These are phyloP conservation scores for Rubroboletus satanas DNA, from an alignment of 768 basidiomycete genomes.

Conservation along the genomic window DNA sequence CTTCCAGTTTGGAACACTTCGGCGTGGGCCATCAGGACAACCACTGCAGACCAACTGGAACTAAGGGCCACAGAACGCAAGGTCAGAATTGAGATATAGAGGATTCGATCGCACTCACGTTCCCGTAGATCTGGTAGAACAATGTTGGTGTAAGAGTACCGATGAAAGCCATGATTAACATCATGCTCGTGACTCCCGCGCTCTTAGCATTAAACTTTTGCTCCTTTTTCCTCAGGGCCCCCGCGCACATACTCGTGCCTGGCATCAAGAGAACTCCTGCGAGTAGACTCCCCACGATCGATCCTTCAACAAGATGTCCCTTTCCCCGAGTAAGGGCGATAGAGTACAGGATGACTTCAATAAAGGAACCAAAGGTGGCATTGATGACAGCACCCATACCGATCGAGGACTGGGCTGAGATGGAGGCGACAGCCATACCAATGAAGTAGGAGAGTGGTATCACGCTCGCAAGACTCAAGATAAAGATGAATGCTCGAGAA, in stretches of 20 bases:
- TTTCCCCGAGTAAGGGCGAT: slow-evolving; percentile 90
- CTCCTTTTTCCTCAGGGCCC: slow-evolving; percentile 86
- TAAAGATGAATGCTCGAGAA: slow-evolving; percentile 75
- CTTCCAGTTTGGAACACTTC: slow-evolving; percentile 52
- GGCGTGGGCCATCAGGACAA: slow-evolving; percentile 49
- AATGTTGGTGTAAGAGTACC: slow-evolving; percentile 92
- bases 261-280: slow-evolving; percentile 98
- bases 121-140: slow-evolving; percentile 98
- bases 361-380: slow-evolving; percentile 97
- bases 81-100: neutral
- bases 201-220: slow-evolving; percentile 99
- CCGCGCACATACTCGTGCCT: slow-evolving; percentile 91
- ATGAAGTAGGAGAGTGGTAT: slow-evolving; percentile 99
- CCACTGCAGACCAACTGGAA: slow-evolving; percentile 84
- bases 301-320: slow-evolving; percentile 93
- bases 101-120: slow-evolving; percentile 53
- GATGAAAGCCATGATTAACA: slow-evolving; percentile 99
- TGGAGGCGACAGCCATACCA: slow-evolving; percentile 98
- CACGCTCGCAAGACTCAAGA: slow-evolving; percentile 81
- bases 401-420: slow-evolving; percentile 97
- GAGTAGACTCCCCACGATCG: slow-evolving; percentile 90
- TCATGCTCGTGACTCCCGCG: slow-evolving; percentile 97
- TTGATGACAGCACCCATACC: slow-evolving; percentile 99
- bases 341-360: slow-evolving; percentile 90
- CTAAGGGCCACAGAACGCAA: slow-evolving; percentile 38